Evolutionary conservation across 2,329 filamentous ascomycete species (phyloP).

Genomic region (Colletotrichum truncatum): DNA sequence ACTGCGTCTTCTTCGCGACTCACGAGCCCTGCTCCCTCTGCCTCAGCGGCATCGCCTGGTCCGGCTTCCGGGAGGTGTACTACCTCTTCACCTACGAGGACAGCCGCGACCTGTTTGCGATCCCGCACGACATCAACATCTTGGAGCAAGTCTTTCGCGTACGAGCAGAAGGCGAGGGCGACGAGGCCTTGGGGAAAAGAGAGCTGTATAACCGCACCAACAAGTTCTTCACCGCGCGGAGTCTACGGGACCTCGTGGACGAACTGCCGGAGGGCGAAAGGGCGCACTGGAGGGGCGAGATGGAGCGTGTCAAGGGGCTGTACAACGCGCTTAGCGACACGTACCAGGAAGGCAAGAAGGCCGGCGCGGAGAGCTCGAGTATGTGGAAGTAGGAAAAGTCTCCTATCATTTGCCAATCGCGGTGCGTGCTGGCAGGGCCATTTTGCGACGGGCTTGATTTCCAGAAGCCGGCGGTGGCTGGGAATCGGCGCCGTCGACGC

Average conservation of each 20-base stretch:
- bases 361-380: conserved; percentile 53
- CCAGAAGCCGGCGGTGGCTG: conserved; percentile 5
- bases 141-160: conserved; percentile 64
- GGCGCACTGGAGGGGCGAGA: conserved; percentile 47
- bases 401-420: background rate
- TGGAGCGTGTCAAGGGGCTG: conserved; percentile 57
- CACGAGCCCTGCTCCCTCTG: conserved; percentile 69
- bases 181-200: conserved; percentile 46
- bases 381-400: conserved; percentile 52
- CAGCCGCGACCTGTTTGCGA: conserved; percentile 62
- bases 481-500: conserved; percentile 9
- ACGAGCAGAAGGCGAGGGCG: conserved; percentile 45
- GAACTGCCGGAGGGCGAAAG: conserved; percentile 47
- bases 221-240: conserved; percentile 60
- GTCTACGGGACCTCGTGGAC: conserved; percentile 50
- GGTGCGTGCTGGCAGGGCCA: background rate
- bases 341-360: conserved; percentile 58
- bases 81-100: conserved; percentile 69
- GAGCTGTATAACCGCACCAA: conserved; percentile 64
- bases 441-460: background rate
- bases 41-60: conserved; percentile 66
- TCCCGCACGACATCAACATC: conserved; percentile 68
- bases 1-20: conserved; percentile 67
- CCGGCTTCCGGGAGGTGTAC: conserved; percentile 64
- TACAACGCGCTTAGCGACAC: conserved; percentile 56